Conservation (phyloP, 2,329 filamentous ascomycete species). For the Penicillium concentricum region DNA sequence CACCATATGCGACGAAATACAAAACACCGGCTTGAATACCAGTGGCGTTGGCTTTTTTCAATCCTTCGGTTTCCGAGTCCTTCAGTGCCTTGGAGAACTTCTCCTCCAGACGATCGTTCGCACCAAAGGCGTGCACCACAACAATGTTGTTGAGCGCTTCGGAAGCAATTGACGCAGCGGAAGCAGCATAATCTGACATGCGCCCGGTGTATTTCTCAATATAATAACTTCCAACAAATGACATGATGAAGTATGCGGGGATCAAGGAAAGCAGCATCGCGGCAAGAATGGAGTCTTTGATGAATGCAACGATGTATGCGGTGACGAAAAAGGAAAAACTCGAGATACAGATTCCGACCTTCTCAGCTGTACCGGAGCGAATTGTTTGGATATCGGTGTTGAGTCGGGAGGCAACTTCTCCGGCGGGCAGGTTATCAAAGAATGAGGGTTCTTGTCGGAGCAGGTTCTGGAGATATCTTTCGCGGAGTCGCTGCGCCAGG, state of each 20-base stretch:
- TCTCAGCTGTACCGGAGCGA: conserved; percentile 67
- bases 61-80: conserved; percentile 51
- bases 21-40: conserved; percentile 61
- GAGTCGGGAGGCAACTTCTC: conserved; percentile 63
- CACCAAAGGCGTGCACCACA: conserved; percentile 64
- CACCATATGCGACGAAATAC: conserved; percentile 67
- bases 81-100: conserved; percentile 58
- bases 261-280: conserved; percentile 64
- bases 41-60: conserved; percentile 58
- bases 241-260: conserved; percentile 62
- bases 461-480: conserved; percentile 59
- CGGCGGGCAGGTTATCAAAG: conserved; percentile 62
- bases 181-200: conserved; percentile 55
- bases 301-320: conserved; percentile 66
- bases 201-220: conserved; percentile 51
- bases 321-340: conserved; percentile 66
- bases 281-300: conserved; percentile 61
- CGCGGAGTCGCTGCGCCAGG: conserved; percentile 61
- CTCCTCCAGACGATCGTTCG: conserved; percentile 57
- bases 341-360: conserved; percentile 64
- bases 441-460: conserved; percentile 62
- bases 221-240: conserved; percentile 55
- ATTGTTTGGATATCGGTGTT: conserved; percentile 66
- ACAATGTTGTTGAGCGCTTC: conserved; percentile 61
- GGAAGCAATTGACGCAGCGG: conserved; percentile 62